These are phyloP conservation scores for Steccherinum ochraceum DNA, from an alignment of 768 basidiomycete species.

Conservation along the genomic window DNA sequence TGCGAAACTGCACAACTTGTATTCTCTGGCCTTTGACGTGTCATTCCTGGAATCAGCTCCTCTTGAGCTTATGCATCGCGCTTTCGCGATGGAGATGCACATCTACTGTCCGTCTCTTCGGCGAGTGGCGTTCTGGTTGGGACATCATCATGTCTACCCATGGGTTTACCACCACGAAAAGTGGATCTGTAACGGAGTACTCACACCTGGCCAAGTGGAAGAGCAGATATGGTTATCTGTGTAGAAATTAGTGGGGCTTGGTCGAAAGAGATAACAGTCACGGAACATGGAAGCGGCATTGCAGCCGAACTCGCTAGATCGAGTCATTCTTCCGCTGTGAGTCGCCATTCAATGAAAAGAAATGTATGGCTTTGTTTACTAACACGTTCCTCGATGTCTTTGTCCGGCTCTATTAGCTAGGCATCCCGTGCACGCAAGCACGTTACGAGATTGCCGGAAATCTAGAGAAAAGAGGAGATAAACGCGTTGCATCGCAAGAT, in stretches of 20 bases:
- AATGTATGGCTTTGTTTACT: background rate
- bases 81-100: slow-evolving; percentile 32
- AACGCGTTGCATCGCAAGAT: background rate
- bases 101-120: slow-evolving; percentile 31
- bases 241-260: background rate
- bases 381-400: background rate
- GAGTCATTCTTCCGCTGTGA: background rate
- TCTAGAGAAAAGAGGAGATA: background rate
- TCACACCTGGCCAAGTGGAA: background rate
- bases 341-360: background rate
- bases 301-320: background rate
- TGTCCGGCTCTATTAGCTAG: background rate
- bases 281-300: background rate
- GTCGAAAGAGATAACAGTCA: background rate
- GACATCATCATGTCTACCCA: slow-evolving; percentile 13
- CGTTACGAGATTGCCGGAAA: background rate
- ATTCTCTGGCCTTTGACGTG: slow-evolving; percentile 31
- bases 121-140: slow-evolving; percentile 28
- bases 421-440: background rate
- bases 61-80: slow-evolving; percentile 25
- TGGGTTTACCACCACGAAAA: slow-evolving; percentile 20
- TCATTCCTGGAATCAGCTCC: slow-evolving; percentile 28
- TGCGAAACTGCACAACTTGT: slow-evolving; percentile 28
- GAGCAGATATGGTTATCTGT: slow-evolving; percentile 17
- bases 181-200: slow-evolving; percentile 13